These are phyloP conservation scores for Penicillium sp. DNA, from an alignment of 2,329 filamentous ascomycete genomes.

Conservation along the genomic window DNA sequence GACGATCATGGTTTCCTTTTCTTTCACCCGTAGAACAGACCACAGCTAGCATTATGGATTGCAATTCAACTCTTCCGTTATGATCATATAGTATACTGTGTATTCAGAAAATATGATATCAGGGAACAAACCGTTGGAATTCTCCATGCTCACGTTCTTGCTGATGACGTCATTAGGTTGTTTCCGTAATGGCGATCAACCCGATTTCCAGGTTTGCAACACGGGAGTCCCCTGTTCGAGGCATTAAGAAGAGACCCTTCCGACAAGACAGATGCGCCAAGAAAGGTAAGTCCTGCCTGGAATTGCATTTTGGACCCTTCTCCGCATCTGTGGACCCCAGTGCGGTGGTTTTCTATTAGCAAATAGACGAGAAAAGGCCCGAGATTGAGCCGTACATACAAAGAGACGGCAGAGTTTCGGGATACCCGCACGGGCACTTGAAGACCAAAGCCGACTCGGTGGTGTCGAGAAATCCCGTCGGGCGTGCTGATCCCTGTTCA, in stretches of 20 bases:
- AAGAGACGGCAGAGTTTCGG: not conserved
- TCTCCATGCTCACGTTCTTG: not conserved
- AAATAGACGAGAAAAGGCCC: not conserved
- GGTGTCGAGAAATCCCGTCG: not conserved
- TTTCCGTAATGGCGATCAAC: not conserved
- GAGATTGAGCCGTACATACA: not conserved
- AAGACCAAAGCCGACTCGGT: not conserved
- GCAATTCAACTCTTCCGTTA: not conserved
- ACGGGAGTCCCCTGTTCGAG: not conserved
- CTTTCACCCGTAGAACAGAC: not conserved
- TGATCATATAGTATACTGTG: no score
- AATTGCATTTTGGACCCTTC: not conserved
- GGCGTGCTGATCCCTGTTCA: not conserved
- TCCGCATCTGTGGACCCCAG: not conserved
- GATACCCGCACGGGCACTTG: not conserved
- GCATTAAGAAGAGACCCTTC: not conserved
- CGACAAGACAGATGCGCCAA: not conserved
- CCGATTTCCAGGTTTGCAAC: not conserved
- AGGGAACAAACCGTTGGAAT: not conserved
- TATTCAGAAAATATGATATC: no score
- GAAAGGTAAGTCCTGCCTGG: not conserved
- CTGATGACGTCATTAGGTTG: not conserved
- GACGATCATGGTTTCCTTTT: not conserved
- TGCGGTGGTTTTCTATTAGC: not conserved
- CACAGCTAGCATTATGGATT: not conserved